Percentiles rank a stretch among this genome's conserved stretches.
phyloP scores from a whole-genome alignment of 768 basidiomycete species.

The Gloeophyllum trabeum region DNA sequence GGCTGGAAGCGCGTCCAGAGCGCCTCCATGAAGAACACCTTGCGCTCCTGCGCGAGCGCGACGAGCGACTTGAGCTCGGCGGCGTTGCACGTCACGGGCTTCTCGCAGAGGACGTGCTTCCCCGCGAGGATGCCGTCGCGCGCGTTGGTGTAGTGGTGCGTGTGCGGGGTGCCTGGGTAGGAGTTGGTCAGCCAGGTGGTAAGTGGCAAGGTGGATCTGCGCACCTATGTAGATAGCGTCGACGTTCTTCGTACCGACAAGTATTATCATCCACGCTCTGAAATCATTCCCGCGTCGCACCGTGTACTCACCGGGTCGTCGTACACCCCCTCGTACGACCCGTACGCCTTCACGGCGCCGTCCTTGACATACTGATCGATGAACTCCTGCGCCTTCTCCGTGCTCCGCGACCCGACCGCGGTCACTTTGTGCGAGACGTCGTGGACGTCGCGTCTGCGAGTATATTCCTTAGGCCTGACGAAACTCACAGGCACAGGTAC shows the following conservation, averaged over 20 bases:
- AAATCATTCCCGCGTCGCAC: conserved; percentile 1
- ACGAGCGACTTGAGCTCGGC: conserved; percentile 69
- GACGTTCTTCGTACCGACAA: conserved; percentile 36
- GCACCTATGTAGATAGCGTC: conserved; percentile 69
- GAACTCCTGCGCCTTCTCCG: conserved; percentile 61
- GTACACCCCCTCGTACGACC: conserved; percentile 66
- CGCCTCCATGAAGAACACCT: conserved; percentile 88
- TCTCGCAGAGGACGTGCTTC: conserved; percentile 86
- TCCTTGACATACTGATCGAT: conserved; percentile 40
- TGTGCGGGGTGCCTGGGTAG: conserved; percentile 67
- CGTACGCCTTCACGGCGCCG: conserved; percentile 51
- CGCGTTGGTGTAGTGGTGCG: conserved; percentile 70
- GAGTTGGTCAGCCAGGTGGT: not conserved
- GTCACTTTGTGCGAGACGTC: conserved; percentile 59
- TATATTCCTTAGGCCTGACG: conserved; percentile 14
- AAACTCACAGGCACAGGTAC: not conserved
- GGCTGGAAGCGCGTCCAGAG: conserved; percentile 84
- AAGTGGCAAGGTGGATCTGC: not conserved
- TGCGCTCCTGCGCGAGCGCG: conserved; percentile 60
- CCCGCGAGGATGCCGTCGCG: conserved; percentile 64
- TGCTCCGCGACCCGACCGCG: conserved; percentile 70
- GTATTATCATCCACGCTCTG: not conserved
- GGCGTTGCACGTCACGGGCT: conserved; percentile 72
- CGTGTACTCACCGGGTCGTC: conserved; percentile 41
- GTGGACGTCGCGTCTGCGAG: conserved; percentile 45